Percentiles rank a stretch among this genome's conserved stretches.
phyloP scores from a whole-genome alignment of 768 basidiomycete genomes.

The Lentinus brumalis region DNA sequence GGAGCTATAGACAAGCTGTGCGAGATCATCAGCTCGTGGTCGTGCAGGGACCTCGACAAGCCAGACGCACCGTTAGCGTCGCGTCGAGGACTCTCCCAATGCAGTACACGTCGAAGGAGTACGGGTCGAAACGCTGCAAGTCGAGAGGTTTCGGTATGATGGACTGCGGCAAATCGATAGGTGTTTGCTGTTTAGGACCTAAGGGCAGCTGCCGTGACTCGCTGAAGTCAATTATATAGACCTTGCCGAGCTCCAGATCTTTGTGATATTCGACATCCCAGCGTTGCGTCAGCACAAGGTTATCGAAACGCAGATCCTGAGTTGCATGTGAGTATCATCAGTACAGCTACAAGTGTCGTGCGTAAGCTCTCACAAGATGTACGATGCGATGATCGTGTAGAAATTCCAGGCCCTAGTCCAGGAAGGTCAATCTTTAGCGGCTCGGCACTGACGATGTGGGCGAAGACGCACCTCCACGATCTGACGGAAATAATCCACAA shows the following conservation, averaged over 20 bases:
- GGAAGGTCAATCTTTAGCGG: neutral
- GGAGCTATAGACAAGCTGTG: neutral
- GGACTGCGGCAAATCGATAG: neutral
- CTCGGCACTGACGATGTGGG: neutral
- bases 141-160: neutral
- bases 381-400: neutral
- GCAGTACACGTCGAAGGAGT: constrained; percentile 7
- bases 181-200: neutral
- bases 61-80: neutral
- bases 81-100: neutral
- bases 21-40: neutral
- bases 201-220: neutral
- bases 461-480: neutral
- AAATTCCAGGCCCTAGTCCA: neutral
- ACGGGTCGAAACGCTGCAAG: neutral
- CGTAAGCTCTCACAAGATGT: neutral
- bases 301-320: neutral
- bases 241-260: neutral
- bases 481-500: neutral
- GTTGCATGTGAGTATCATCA: neutral
- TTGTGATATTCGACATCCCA: neutral
- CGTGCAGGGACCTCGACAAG: neutral
- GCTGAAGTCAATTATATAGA: constrained; percentile 7
- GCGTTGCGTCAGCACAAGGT: neutral
- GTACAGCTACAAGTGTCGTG: too few relatives aligned